Conservation (phyloP, 2,329 filamentous ascomycete species). For the Aureobasidium musti region DNA sequence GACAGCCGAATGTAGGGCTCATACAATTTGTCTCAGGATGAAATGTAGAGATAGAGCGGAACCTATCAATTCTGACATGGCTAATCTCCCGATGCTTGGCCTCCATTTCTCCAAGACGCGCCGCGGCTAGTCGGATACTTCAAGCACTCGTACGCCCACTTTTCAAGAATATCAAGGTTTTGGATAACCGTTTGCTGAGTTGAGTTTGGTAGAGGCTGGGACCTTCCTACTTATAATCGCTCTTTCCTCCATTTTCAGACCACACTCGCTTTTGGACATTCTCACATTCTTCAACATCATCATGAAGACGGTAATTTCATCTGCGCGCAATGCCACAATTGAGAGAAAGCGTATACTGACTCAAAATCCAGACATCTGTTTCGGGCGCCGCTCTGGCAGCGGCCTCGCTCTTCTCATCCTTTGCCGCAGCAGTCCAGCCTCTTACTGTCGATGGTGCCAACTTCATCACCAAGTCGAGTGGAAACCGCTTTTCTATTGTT, state of each 20-base stretch:
- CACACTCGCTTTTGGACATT: constrained; percentile 4
- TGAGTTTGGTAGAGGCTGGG: constrained; percentile 13
- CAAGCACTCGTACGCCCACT: constrained; percentile 21
- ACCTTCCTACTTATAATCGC: constrained; percentile 10
- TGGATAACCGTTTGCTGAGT: constrained; percentile 23
- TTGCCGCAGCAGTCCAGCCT: constrained; percentile 52
- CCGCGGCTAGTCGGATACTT: constrained; percentile 27
- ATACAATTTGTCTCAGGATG: constrained; percentile 19
- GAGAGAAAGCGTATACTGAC: background rate
- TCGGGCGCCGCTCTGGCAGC: constrained; percentile 28
- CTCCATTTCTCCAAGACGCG: constrained; percentile 8
- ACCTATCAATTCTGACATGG: constrained; percentile 11
- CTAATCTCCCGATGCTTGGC: constrained; percentile 23
- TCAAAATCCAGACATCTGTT: constrained; percentile 15
- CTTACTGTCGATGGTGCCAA: constrained; percentile 52
- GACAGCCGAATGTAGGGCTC: constrained; percentile 17
- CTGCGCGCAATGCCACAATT: background rate
- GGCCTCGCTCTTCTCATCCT: constrained; percentile 25
- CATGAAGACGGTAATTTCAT: constrained; percentile 22
- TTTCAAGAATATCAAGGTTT: constrained; percentile 27
- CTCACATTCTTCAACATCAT: constrained; percentile 6
- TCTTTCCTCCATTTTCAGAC: background rate
- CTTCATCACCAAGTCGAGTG: constrained; percentile 58
- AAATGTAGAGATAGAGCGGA: constrained; percentile 16
- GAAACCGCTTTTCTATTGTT: constrained; percentile 60